Conservation (phyloP, 1,284 basidiomycete species). For the Papiliotrema nemorosa region DNA sequence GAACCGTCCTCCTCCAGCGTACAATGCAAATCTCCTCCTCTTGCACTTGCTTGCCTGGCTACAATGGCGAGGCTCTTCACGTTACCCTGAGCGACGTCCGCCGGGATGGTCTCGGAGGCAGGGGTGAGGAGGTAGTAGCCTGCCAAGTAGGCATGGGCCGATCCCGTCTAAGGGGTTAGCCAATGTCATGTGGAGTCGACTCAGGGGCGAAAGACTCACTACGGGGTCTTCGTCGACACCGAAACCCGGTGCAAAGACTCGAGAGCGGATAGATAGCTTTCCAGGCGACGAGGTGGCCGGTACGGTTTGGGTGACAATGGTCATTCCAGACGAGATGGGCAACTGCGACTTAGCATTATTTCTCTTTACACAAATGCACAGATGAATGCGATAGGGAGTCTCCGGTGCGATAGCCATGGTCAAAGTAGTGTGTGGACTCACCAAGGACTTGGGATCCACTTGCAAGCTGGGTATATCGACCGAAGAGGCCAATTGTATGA, state of each 20-base stretch:
- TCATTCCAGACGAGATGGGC: conserved; percentile 6
- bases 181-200: neutral
- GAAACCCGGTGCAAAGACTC: conserved; percentile 30
- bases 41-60: conserved; percentile 18
- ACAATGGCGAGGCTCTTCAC: conserved; percentile 6
- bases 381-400: too few species aligned
- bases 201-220: conserved; percentile 20
- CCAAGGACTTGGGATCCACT: conserved; percentile 15
- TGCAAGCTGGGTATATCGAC: conserved; percentile 22
- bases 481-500: conserved; percentile 17
- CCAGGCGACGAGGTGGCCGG: conserved; percentile 2
- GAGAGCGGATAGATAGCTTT: conserved; percentile 17
- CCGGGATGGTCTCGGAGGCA: neutral
- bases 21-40: conserved; percentile 17
- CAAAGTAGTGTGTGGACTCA: conserved; percentile 10
- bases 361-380: neutral
- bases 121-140: conserved; percentile 31
- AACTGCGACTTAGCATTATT: conserved; percentile 1
- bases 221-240: conserved; percentile 42
- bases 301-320: conserved; percentile 29
- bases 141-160: conserved; percentile 31
- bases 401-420: too few species aligned
- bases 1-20: conserved; percentile 10
- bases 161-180: conserved; percentile 25
- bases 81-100: neutral